Evolutionary conservation across 2,329 filamentous ascomycete genomes (phyloP), one percentile per base, ranked within the genome.

Genomic region (Endoconidiophora polonica): DNA sequence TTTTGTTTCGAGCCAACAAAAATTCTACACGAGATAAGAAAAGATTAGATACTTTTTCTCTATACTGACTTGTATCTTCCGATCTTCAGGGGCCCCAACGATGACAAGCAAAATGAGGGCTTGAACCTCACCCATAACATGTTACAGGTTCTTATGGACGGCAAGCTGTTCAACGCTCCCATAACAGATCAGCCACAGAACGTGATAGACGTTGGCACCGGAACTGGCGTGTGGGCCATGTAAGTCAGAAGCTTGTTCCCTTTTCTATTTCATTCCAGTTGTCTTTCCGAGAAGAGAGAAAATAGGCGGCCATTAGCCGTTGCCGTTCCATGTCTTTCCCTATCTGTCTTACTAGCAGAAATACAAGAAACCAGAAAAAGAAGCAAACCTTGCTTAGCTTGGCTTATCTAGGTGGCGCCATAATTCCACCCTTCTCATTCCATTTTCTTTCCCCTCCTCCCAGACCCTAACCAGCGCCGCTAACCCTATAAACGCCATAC

Each of bases 241-340:
- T 61, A 64, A 47, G 63, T 59, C 49, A 59, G 58, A 52, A 49
- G 77, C 26, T 33, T 33, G 26, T 33, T 33, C 7, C 26, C 26
- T 56, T 58, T 66, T 44, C 81, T 78, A 53, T 78, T 78, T 10
- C 58, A 69, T 24, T 23, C 29, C 33, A 2, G 24, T 24, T n/a
- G 4, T 4, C 26, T 29, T 26, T 29, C 6, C 6, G 26, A 29
- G 26, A 29, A 29, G 26, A 29, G 26, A 29, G 26, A 29, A 29
- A 7, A 7, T 4, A 29, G 26, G 10, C 26, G 26, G 5, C 26
- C 10, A 29, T 10, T 10, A 29, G 10, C 16, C 16, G 16, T 18
- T 18, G 26, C 26, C 26, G 26, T 29, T 29, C 26, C 26, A 29
- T 29, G 26, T 29, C 26, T 7, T 29, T 29, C 10, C 16, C 4